These are phyloP conservation scores for Bipolaris victoriae DNA, from an alignment of 2,329 filamentous ascomycete genomes.

Conservation along the genomic window DNA sequence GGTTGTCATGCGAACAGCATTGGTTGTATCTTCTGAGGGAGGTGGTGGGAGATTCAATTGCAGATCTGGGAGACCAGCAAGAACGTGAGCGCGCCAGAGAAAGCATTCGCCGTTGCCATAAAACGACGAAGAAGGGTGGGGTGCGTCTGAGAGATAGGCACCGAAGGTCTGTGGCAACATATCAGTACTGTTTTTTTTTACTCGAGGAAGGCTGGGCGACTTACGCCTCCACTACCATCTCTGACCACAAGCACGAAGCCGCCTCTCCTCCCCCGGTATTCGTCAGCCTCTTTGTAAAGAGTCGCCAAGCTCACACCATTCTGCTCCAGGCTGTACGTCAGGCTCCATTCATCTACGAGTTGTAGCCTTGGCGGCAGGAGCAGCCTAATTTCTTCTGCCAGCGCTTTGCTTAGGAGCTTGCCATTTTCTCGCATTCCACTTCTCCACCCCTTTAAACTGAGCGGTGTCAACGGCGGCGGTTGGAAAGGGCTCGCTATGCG, in stretches of 20 bases:
- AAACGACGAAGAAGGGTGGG: conserved; percentile 81
- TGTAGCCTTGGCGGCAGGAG: conserved; percentile 86
- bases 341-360: conserved; percentile 82
- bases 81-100: conserved; percentile 77
- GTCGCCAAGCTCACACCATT: conserved; percentile 88
- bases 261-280: conserved; percentile 70
- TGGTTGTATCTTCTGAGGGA: conserved; percentile 69
- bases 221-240: conserved; percentile 75
- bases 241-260: conserved; percentile 89
- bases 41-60: conserved; percentile 68
- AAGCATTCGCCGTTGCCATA: conserved; percentile 98
- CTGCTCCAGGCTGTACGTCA: conserved; percentile 89
- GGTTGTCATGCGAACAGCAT: conserved; percentile 67
- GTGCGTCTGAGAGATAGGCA: conserved; percentile 89
- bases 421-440: conserved; percentile 64
- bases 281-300: conserved; percentile 78
- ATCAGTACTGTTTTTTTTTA: conserved; percentile 11
- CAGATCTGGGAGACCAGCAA: conserved; percentile 60
- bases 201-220: conserved; percentile 41
- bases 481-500: conserved; percentile 80
- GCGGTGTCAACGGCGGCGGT: conserved; percentile 84
- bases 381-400: conserved; percentile 92
- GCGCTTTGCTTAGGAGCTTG: conserved; percentile 70
- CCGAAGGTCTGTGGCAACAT: conserved; percentile 70
- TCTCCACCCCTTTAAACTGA: conserved; percentile 72